Evolutionary conservation across 2,329 filamentous ascomycete genomes (phyloP).

Genomic region (Myriangium duriaei): DNA sequence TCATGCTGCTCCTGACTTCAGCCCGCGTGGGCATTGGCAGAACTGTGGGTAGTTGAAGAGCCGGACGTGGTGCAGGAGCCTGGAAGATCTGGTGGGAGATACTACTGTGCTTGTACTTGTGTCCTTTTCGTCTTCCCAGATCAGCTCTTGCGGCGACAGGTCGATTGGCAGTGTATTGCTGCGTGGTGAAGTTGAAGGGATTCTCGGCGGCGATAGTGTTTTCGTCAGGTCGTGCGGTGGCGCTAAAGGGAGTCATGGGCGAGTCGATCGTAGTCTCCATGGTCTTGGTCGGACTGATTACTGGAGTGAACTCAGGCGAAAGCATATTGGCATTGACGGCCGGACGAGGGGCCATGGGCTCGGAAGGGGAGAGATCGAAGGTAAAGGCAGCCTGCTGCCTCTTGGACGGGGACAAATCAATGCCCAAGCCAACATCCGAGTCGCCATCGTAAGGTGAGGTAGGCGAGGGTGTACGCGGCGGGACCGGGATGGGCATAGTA

Average conservation of each 20-base stretch:
- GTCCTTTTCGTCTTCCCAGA: slow-evolving; percentile 80
- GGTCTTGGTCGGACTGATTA: slow-evolving; percentile 9
- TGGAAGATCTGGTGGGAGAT: slow-evolving; percentile 96
- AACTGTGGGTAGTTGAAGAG: slow-evolving; percentile 79
- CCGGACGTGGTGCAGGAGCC: slow-evolving; percentile 73
- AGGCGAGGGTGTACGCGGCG: slow-evolving; percentile 53
- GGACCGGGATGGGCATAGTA: slow-evolving; percentile 44
- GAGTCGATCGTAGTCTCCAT: slow-evolving; percentile 15
- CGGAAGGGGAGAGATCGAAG: slow-evolving; percentile 10
- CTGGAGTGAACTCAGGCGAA: slow-evolving; percentile 11
- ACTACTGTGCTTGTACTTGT: slow-evolving; percentile 96
- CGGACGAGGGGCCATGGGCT: slow-evolving; percentile 4
- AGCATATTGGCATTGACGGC: slow-evolving; percentile 10
- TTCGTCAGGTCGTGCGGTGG: slow-evolving; percentile 18
- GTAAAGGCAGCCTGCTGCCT: slow-evolving; percentile 7
- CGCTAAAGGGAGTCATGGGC: slow-evolving; percentile 22
- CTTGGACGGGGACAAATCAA: slow-evolving; percentile 13
- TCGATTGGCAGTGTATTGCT: slow-evolving; percentile 30
- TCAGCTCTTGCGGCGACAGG: slow-evolving; percentile 52
- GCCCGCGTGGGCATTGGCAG: slow-evolving; percentile 79
- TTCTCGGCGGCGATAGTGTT: slow-evolving; percentile 33
- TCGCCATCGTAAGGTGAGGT: slow-evolving; percentile 41
- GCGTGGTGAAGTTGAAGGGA: slow-evolving; percentile 90
- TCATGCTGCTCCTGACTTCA: slow-evolving; percentile 85
- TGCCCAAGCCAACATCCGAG: slow-evolving; percentile 13